phyloP scores from a whole-genome alignment of 2,329 filamentous ascomycete species.

The Diplocarpon mali region DNA sequence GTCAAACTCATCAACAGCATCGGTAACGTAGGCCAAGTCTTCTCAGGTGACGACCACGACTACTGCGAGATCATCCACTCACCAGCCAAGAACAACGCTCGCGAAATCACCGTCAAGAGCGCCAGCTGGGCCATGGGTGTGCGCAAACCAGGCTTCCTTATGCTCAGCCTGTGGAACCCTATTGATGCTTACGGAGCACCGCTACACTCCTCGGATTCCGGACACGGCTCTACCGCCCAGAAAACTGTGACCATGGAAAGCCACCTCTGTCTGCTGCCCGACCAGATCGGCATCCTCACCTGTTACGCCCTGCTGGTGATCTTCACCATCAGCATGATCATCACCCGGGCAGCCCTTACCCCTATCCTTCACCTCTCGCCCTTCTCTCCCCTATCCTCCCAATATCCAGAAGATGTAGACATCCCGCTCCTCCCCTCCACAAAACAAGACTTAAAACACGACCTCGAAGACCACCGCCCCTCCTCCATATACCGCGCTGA shows the following conservation, averaged over 20 bases:
- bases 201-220: slow-evolving; percentile 24
- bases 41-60: slow-evolving; percentile 95
- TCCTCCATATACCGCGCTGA: neutral
- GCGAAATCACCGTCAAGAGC: slow-evolving; percentile 90
- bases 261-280: slow-evolving; percentile 81
- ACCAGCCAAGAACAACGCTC: slow-evolving; percentile 41
- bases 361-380: slow-evolving; percentile 38
- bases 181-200: slow-evolving; percentile 50
- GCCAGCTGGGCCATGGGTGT: slow-evolving; percentile 97
- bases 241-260: slow-evolving; percentile 62
- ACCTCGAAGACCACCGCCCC: slow-evolving; percentile 7
- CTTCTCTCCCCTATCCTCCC: slow-evolving; percentile 12
- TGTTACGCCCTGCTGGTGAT: slow-evolving; percentile 58
- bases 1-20: slow-evolving; percentile 64
- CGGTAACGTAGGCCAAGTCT: slow-evolving; percentile 74
- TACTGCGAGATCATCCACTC: slow-evolving; percentile 86
- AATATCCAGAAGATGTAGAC: slow-evolving; percentile 2
- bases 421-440: slow-evolving; percentile 17
- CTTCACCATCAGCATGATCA: slow-evolving; percentile 38
- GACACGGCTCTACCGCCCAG: slow-evolving; percentile 27
- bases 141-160: slow-evolving; percentile 71
- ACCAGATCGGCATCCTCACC: slow-evolving; percentile 76
- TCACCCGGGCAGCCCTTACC: slow-evolving; percentile 44
- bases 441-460: slow-evolving; percentile 15
- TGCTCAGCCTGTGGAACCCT: slow-evolving; percentile 88